A percentile compares a stretch with the other conserved stretches of the same genome.
Evolutionary conservation across 2,329 filamentous ascomycete species (phyloP).

Genomic region (Fusarium siculi): DNA sequence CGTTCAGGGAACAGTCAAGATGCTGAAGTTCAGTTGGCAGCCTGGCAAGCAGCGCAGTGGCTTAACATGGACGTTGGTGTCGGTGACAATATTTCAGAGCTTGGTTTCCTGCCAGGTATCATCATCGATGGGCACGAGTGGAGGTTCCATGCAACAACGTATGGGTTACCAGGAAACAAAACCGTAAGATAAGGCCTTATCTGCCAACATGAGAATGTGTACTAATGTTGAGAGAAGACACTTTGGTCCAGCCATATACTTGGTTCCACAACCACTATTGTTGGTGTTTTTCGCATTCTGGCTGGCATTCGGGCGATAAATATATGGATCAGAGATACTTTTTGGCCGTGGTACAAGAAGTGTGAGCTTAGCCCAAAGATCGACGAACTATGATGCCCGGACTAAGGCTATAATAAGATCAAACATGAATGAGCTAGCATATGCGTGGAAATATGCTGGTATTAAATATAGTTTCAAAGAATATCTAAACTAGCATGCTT

Average conservation of each 20-base stretch:
- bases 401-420: too few relatives aligned
- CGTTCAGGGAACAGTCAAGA: background rate
- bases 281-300: background rate
- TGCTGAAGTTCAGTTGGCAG: background rate
- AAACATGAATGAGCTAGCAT: too few relatives aligned
- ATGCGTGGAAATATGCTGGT: too few relatives aligned
- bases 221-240: background rate
- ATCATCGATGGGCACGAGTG: background rate
- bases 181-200: background rate
- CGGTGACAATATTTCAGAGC: fast-evolving
- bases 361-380: background rate
- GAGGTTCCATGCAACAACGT: background rate
- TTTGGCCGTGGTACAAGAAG: background rate
- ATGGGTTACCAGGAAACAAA: background rate
- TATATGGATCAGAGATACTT: background rate
- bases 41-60: background rate
- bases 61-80: background rate
- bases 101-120: background rate
- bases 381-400: fast-evolving
- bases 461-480: background rate
- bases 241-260: background rate
- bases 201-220: background rate
- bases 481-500: background rate
- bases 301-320: background rate
- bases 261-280: background rate